phyloP scores from a whole-genome alignment of 2,329 filamentous ascomycete species.

The Volutella citrinella region DNA sequence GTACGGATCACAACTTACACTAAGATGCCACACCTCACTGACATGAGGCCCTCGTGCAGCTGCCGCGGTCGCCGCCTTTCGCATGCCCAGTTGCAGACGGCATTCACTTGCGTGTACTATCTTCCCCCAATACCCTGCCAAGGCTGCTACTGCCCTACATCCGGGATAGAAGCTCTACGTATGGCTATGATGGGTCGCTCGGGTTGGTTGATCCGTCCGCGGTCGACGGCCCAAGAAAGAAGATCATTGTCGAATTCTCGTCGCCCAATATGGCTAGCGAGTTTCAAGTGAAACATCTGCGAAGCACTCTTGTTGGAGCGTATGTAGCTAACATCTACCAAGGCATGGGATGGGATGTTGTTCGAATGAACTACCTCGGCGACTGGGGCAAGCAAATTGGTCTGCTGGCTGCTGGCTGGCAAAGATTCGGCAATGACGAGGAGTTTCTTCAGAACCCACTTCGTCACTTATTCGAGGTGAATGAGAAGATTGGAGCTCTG shows the following conservation, averaged over 20 bases:
- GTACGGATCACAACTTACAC: conserved; percentile 8
- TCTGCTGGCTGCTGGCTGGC: conserved; percentile 63
- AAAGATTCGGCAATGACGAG: conserved; percentile 63
- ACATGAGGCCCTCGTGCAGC: conserved; percentile 8
- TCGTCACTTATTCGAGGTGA: conserved; percentile 66
- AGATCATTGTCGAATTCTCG: conserved; percentile 67
- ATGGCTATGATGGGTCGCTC: conserved; percentile 19
- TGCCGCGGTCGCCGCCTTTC: conserved; percentile 20
- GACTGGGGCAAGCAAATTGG: conserved; percentile 72
- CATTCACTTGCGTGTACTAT: conserved; percentile 21
- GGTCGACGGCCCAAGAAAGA: conserved; percentile 18
- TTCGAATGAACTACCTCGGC: conserved; percentile 68
- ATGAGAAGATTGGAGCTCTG: conserved; percentile 62
- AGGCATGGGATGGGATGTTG: conserved; percentile 64
- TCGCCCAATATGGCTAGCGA: conserved; percentile 73
- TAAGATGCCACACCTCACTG: conserved; percentile 5
- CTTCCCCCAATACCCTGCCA: conserved; percentile 19
- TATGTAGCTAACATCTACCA: conserved; percentile 66
- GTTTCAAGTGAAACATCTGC: conserved; percentile 67
- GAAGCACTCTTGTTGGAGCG: conserved; percentile 68
- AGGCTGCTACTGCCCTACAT: conserved; percentile 20
- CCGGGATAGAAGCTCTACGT: conserved; percentile 13
- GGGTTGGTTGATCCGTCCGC: conserved; percentile 11
- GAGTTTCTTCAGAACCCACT: conserved; percentile 63
- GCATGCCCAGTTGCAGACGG: conserved; percentile 20